Evolutionary conservation across 1,284 basidiomycete species (phyloP), one percentile per base, ranked within the genome.

Genomic region (Afroboletus lepidellus): DNA sequence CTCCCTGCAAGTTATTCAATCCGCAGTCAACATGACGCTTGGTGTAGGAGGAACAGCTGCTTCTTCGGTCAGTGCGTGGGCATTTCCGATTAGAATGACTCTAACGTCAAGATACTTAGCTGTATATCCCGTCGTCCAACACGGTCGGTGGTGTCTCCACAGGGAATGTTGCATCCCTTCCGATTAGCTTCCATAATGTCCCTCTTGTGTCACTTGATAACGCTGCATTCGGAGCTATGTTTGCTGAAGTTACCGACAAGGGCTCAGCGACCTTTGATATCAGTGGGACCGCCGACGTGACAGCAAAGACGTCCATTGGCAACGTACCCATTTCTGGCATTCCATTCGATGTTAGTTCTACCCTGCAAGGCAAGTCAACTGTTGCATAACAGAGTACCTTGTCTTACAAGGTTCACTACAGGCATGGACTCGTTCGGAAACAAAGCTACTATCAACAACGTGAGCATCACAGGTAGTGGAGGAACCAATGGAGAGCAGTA

Each of bases 251-350:
- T 29, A 84, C 85, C 7, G 75, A 85, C 41, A 72, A 67, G 38
- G 55, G 70, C n/a, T 68, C 67, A 1, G 71, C 79, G 7, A 69
- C 72, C 8, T 74, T 89, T 16, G 74, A 69, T 0, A 66, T 90
- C 15, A 74, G 74, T 37, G 88, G 88, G 15, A 72, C 75, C 1
- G 81, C 83, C 0, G 74, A 84, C 57, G 81, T 91, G 36, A 74
- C 77, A 15, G 89, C 80, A 1, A 76, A 75, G 49, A 90, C 87
- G 2, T 65, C 77, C 1, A 84, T 90, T 41, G 88, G 88, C 13
- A 70, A 87, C 61, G 75, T 90, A 18, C 81, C 83, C 0, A 87
- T 90, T 53, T 69, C 73, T 5, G 80, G 80, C 20, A 84, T 91
- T 60, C 75, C 79, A 2, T 84, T 90, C 67, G 74, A 80, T 55